Evolutionary conservation across 129 eudicot genomes (phyloP), one percentile per base, ranked within the genome.

Genomic region (Escallonia herrerae): DNA sequence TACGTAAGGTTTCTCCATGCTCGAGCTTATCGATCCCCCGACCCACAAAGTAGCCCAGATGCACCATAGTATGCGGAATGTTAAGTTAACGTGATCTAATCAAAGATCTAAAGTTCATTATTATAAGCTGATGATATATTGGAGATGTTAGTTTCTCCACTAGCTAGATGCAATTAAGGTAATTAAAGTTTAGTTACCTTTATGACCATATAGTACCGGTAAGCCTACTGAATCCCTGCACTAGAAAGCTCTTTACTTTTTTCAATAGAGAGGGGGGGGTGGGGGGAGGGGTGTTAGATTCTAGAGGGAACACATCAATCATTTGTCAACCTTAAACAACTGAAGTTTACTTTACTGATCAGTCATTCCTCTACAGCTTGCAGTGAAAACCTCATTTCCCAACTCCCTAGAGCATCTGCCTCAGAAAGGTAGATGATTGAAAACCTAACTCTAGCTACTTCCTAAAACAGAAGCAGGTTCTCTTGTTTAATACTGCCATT

Each of bases 401-500:
- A 76, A 71, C 58, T 53, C 57, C 44, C n/a, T 40, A 22, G 33
- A 22, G 33, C 33, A n/a, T 39, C 56, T 69, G 33, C 78, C 78
- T 74, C 53, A 60, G 22, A 75, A 71, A 52, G 56, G 69, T 59
- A 70, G 63, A 69, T 62, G 71, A 83, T 69, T 69, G 82, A 76
- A 76, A 63, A 67, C 74, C 72, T 46, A 59, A 69, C 77, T 22
- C 33, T 22, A 22, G 33, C 33, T 22, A 46, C 67, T 47, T 15
- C 78, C 60, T 55, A 50, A 42, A 67, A 76, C 51, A 63, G 74
- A 61, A 73, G 56, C 33, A 4, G 56, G 50, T 61, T 66, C 62
- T 68, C 77, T 81, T 60, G 13, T 76, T 65, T 56, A 73, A 69
- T 64, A 51, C 63, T 60, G 51, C 65, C 64, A 41, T 15, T 52